Base-by-base conservation (phyloP, 2,329 filamentous ascomycete species). In the Beauveria scarabaeidicola region DNA sequence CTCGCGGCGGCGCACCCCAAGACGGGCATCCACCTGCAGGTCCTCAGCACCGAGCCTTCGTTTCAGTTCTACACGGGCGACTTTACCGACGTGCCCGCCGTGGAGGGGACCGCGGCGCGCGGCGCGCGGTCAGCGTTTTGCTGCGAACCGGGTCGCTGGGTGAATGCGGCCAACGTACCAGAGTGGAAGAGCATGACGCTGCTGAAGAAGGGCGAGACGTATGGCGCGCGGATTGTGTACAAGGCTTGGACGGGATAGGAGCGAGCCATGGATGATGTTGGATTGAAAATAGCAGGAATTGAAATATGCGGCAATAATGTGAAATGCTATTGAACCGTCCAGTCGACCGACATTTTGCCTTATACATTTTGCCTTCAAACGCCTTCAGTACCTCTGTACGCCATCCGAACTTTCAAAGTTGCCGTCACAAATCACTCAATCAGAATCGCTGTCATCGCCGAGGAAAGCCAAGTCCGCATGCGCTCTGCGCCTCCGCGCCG, bases 51-150 rank as follows among this genome's bases (percentile, higher is more conserved):
- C 0, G 93, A 97, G 78, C 94, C 94, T 0, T 90, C 91, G 0
- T 97, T 97, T 79, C 93, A 97, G 73, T 96, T 97, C 76, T 97
- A 97, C 75, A 95, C 91, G 0, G 94, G 93, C 64, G 87, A 89
- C 69, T 87, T 86, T 69, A 91, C 95, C 64, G 77, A 94, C 66
- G 87, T 96, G 13, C 87, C 89, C 0, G 87, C 77, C 32, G 78
- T 85, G 3, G 80, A 78, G n/a, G 79, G 79, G 2, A 73, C 82
- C 29, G 83, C 87, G 0, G 85, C 87, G 1, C 82, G 90, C 52
- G 83, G 81, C 0, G 69, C 83, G 4, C 82, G 91, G 52, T 84
- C 86, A 48, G 93, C 89, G 0, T 95, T 97, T 77, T 96, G 91
- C 72, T 87, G 96, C 47, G 94, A 99, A 78, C 92, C 93, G 0